Conservation (phyloP, 495 filamentous ascomycete genomes). For the Trichoderma erinaceum region DNA sequence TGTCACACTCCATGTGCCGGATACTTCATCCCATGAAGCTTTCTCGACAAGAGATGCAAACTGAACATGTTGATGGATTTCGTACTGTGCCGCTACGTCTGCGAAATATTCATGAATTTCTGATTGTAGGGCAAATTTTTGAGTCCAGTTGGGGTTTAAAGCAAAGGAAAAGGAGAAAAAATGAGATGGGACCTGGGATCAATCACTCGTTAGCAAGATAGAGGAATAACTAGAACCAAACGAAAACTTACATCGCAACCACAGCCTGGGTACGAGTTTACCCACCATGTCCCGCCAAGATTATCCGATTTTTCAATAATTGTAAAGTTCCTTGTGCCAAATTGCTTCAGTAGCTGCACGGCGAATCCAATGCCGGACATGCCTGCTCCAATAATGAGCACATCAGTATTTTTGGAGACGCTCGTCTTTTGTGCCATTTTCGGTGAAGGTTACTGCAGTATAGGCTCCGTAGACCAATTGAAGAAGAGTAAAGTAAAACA, state of each 20-base stretch:
- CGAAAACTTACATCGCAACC: background rate
- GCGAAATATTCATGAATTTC: slow-evolving; percentile 22
- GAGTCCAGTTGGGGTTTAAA: background rate
- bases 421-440: background rate
- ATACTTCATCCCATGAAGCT: slow-evolving; percentile 39
- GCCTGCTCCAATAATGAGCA: background rate
- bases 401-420: background rate
- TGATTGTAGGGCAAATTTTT: background rate
- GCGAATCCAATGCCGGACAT: background rate
- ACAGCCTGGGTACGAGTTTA: slow-evolving; percentile 4
- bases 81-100: slow-evolving; percentile 38
- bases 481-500: no score
- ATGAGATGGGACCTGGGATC: background rate
- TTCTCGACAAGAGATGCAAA: slow-evolving; percentile 37
- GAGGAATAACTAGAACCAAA: background rate
- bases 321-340: background rate
- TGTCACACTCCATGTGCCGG: slow-evolving; percentile 39
- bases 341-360: background rate
- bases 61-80: slow-evolving; percentile 37
- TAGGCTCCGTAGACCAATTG: no score
- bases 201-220: background rate
- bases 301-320: slow-evolving; percentile 2
- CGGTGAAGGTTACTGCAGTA: no score
- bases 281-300: slow-evolving; percentile 4
- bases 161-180: slow-evolving; percentile 6